Evolutionary conservation across 306 rosid genomes (phyloP), one percentile per base, ranked within the genome.

Genomic region (Cucurbita argyrosperma): DNA sequence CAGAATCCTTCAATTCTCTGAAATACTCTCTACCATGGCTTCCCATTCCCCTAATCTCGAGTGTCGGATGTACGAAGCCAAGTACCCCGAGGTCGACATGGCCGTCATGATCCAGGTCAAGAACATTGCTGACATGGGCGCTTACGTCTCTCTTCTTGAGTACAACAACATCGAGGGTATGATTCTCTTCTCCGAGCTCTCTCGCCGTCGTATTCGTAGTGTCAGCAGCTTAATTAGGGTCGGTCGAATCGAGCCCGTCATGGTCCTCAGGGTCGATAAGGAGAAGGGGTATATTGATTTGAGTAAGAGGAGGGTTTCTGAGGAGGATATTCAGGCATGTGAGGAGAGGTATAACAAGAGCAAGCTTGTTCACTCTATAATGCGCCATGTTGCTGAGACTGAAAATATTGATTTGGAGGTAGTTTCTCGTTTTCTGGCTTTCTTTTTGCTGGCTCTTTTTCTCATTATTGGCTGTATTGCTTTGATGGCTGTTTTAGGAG

Each of bases 101-200:
- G 96, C 92, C 74, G 96, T 94, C 66, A 91, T 94, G 99, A 91
- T 94, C 12, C 99, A 94, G 81, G 99, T 94, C 23, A 94, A 94
- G 83, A 89, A 87, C 87, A 94, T 94, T 69, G 99, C 96, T 16
- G 97, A 91, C 81, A 94, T 94, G 97, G 97, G 99, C 1, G 99
- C 99, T 0, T 94, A 94, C 87, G 99, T 94, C 5, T 91, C 99
- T 3, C 92, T 94, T 4, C 89, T 91, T 0, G 99, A 91, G 84
- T 94, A 94, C 89, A 94, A 91, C 84, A 88, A 94, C 88, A 91
- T 91, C 85, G 97, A 91, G 83, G 99, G 97, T 13, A 91, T 94
- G 99, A 94, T 94, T 76, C 79, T 94, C 63, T 89, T 91, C 88
- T 89, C 97, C 0, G 99, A 94, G 85, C 99, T 94, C 72, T 94